Evolutionary conservation across 805 yeast genomes (phyloP).

Genomic region (Tetrapisispora arboricola): DNA sequence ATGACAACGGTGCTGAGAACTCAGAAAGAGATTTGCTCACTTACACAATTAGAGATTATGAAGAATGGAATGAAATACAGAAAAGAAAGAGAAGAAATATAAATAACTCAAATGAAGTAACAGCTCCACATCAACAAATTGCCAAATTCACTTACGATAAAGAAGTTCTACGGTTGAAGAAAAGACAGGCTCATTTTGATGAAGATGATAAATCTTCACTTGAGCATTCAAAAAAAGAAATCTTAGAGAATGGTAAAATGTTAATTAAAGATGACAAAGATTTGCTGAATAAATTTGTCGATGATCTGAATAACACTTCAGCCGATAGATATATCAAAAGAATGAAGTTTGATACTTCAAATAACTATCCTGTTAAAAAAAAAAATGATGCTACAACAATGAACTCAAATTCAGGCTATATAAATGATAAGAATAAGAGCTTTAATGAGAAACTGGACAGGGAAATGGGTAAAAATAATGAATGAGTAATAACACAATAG

Average conservation of each 20-base stretch:
- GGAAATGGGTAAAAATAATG: constrained; percentile 8
- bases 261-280: constrained; percentile 12
- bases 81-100: constrained; percentile 5
- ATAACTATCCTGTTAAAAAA: too few relatives aligned
- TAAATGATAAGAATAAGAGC: constrained; percentile 26
- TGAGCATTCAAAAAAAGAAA: constrained; percentile 4
- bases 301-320: constrained; percentile 13
- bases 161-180: constrained; percentile 12
- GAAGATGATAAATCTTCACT: neutral
- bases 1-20: constrained; percentile 2
- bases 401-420: constrained; percentile 10
- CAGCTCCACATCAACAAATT: constrained; percentile 11
- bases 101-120: neutral
- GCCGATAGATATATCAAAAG: constrained; percentile 12
- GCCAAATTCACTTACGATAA: constrained; percentile 26
- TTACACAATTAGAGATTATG: constrained; percentile 20
- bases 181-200: neutral
- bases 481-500: too few relatives aligned
- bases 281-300: constrained; percentile 14
- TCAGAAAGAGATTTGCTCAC: constrained; percentile 9
- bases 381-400: neutral
- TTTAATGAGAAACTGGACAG: constrained; percentile 23
- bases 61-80: constrained; percentile 14
- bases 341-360: constrained; percentile 3
- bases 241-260: constrained; percentile 9